These are phyloP conservation scores for Graphium sp. DNA, from an alignment of 2,329 filamentous ascomycete genomes.

Conservation along the genomic window DNA sequence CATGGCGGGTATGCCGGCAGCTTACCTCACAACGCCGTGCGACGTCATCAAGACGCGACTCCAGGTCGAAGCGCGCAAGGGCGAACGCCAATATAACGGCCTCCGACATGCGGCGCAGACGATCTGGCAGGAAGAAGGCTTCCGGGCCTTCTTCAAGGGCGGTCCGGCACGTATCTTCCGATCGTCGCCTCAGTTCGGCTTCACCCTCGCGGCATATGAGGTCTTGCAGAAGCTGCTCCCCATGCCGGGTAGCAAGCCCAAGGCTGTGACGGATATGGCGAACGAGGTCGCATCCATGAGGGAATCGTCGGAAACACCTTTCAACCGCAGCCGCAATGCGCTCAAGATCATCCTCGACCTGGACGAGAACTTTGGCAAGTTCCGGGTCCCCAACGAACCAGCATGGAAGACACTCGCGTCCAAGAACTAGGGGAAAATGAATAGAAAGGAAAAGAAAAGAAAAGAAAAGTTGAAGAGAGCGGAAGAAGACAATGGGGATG, in stretches of 20 bases:
- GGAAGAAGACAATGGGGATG: no score
- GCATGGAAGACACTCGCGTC: slow-evolving; percentile 37
- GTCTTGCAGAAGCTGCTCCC: slow-evolving; percentile 70
- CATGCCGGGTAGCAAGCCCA: slow-evolving; percentile 42
- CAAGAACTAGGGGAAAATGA: slow-evolving; percentile 26
- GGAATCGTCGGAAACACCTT: slow-evolving; percentile 39
- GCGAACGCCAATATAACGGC: slow-evolving; percentile 74
- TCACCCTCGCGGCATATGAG: slow-evolving; percentile 92
- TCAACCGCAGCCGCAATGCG: slow-evolving; percentile 61
- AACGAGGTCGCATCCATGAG: slow-evolving; percentile 42
- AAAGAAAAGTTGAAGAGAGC: no score
- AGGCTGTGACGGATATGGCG: slow-evolving; percentile 32
- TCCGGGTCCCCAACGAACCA: slow-evolving; percentile 39
- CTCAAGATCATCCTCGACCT: slow-evolving; percentile 91
- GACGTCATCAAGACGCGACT: slow-evolving; percentile 98
- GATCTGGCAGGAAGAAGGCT: slow-evolving; percentile 80
- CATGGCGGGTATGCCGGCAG: slow-evolving; percentile 81
- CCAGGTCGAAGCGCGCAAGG: slow-evolving; percentile 94
- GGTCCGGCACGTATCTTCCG: slow-evolving; percentile 88
- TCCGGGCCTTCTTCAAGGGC: slow-evolving; percentile 96
- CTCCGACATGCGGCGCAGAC: slow-evolving; percentile 73
- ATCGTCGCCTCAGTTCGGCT: slow-evolving; percentile 93
- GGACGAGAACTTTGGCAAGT: slow-evolving; percentile 78
- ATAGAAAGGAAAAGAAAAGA: no score
- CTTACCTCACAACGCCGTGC: slow-evolving; percentile 91